Conservation (phyloP, 179 eudicot genomes). For the Silene coronaria region DNA sequence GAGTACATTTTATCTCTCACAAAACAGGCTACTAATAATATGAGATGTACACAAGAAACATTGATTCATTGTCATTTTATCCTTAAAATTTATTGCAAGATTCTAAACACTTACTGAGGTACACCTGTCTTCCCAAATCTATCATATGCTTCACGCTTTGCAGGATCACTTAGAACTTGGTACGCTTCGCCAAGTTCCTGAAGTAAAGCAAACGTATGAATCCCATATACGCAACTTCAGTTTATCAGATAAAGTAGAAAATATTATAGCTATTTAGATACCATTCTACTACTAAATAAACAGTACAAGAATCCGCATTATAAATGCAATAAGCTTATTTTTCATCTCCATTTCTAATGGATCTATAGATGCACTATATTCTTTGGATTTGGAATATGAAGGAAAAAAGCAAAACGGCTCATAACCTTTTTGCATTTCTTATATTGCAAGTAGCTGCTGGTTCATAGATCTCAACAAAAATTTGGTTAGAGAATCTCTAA, state of each 20-base stretch:
- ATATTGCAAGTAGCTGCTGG: neutral
- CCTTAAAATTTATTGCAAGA: neutral
- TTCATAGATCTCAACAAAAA: neutral
- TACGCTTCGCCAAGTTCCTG: conserved; percentile 97
- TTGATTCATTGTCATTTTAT: neutral
- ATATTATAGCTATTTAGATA: neutral
- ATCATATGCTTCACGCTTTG: conserved; percentile 82
- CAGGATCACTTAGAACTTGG: conserved; percentile 80
- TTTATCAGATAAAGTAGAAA: neutral
- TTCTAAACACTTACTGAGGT: conserved; percentile 51
- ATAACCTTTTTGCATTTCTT: neutral
- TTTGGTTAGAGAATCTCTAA: neutral
- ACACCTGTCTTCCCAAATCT: conserved; percentile 66
- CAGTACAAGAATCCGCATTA: neutral
- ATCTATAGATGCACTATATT: neutral
- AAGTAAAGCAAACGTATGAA: conserved; percentile 19
- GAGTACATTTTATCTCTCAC: neutral
- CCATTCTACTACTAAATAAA: neutral
- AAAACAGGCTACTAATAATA: neutral
- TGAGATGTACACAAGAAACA: neutral
- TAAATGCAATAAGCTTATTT: neutral
- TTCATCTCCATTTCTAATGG: neutral
- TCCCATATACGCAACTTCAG: neutral
- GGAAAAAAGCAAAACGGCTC: neutral
- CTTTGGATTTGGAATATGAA: neutral